A percentile compares a stretch with the other conserved stretches of the same genome.
Evolutionary conservation across 176 grass and related monocot genomes (phyloP).

Genomic region (Chrysopogon serrulatus): DNA sequence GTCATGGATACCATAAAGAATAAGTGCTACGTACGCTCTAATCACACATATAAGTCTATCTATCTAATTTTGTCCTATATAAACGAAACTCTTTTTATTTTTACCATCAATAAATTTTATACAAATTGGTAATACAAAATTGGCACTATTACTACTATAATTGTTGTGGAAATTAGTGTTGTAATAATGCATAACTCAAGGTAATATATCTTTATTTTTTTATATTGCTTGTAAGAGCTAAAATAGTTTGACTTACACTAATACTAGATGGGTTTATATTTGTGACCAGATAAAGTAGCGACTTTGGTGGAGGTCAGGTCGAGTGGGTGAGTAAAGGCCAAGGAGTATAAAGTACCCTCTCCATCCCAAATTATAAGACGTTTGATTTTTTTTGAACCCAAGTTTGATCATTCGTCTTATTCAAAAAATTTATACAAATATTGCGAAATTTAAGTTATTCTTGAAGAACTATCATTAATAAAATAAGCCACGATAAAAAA

Average conservation of each 20-base stretch:
- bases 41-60: not conserved
- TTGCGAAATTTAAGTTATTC: no score
- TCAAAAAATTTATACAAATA: no score
- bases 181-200: not conserved
- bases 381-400: no score
- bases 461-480: no score
- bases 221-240: not conserved
- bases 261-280: not conserved
- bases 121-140: not conserved
- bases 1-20: not conserved
- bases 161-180: not conserved
- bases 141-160: not conserved
- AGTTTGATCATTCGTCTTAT: no score
- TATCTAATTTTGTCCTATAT: not conserved
- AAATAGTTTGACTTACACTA: not conserved
- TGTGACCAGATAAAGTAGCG: not conserved
- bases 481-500: no score
- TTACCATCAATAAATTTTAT: not conserved
- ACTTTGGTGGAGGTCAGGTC: not conserved
- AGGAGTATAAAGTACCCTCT: no score
- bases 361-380: no score
- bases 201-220: not conserved
- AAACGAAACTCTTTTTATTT: not conserved
- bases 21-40: not conserved
- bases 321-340: not conserved